phyloP scores from a whole-genome alignment of 2,329 filamentous ascomycete species.

The Colletotrichum limetticola region DNA sequence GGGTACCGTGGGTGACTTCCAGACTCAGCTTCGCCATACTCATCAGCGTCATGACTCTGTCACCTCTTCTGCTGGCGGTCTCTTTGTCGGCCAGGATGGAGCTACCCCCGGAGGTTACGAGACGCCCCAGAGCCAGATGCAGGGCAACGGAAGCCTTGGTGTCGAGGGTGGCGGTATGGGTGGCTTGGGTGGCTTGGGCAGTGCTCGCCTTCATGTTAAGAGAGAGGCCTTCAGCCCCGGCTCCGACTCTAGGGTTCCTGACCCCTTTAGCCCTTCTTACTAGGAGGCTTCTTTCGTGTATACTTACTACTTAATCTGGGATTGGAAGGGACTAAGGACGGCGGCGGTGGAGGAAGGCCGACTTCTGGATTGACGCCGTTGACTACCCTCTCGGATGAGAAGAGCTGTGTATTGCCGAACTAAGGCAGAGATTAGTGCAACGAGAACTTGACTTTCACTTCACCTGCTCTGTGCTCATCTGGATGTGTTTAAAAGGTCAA shows the following conservation, averaged over 20 bases:
- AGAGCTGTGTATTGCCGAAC: background rate
- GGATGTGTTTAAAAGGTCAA: background rate
- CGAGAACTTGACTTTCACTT: background rate
- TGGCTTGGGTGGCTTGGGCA: background rate
- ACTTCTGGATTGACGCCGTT: background rate
- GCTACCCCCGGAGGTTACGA: background rate
- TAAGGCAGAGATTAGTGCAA: background rate
- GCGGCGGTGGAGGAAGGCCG: background rate
- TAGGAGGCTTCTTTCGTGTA: background rate
- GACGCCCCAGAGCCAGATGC: background rate
- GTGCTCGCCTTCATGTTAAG: background rate
- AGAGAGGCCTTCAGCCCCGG: background rate
- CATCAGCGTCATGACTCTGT: background rate
- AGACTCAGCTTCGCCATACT: background rate
- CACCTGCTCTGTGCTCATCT: background rate
- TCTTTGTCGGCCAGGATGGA: background rate
- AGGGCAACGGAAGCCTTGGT: background rate
- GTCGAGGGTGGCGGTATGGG: background rate
- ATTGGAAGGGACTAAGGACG: background rate
- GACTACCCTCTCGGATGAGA: background rate
- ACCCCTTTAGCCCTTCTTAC: no score
- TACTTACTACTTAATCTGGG: background rate
- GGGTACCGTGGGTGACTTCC: background rate
- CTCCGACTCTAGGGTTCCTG: background rate
- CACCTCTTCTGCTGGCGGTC: background rate